A percentile compares a stretch with the other conserved stretches of the same genome.
phyloP scores from a whole-genome alignment of 495 filamentous ascomycete species.

The Aspergillus carlsbadensis region DNA sequence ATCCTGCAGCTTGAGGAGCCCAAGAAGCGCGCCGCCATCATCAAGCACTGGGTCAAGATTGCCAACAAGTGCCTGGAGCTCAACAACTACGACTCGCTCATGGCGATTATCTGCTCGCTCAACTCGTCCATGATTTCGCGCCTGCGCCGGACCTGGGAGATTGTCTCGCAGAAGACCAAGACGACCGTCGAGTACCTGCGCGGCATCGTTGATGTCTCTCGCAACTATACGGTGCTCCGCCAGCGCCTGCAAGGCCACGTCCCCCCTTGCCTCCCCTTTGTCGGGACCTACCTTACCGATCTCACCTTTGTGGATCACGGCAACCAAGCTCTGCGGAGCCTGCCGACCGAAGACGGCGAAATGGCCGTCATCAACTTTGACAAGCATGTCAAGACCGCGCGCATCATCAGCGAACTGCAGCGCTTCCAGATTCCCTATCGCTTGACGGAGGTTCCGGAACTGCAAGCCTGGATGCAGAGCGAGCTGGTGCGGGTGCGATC shows the following conservation, averaged over 20 bases:
- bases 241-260: conserved; percentile 83
- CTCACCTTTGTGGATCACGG: conserved; percentile 79
- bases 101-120: conserved; percentile 93
- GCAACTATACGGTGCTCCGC: conserved; percentile 90
- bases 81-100: conserved; percentile 94
- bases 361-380: conserved; percentile 94
- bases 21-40: conserved; percentile 84
- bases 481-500: conserved; percentile 81
- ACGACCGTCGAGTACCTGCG: conserved; percentile 73
- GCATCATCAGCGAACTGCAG: conserved; percentile 93
- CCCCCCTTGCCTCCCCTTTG: conserved; percentile 90
- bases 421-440: conserved; percentile 96
- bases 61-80: conserved; percentile 82
- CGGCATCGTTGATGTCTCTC: conserved; percentile 78
- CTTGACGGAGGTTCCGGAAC: conserved; percentile 77
- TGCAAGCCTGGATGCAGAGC: conserved; percentile 90
- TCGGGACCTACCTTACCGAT: conserved; percentile 96
- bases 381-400: conserved; percentile 92
- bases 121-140: conserved; percentile 89
- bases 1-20: conserved; percentile 83
- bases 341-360: conserved; percentile 54
- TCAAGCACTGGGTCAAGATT: conserved; percentile 99
- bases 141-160: conserved; percentile 92
- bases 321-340: conserved; percentile 64
- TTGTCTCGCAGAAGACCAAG: conserved; percentile 83